Conservation (phyloP, 805 yeast species). For the Candida parachauliodes region DNA sequence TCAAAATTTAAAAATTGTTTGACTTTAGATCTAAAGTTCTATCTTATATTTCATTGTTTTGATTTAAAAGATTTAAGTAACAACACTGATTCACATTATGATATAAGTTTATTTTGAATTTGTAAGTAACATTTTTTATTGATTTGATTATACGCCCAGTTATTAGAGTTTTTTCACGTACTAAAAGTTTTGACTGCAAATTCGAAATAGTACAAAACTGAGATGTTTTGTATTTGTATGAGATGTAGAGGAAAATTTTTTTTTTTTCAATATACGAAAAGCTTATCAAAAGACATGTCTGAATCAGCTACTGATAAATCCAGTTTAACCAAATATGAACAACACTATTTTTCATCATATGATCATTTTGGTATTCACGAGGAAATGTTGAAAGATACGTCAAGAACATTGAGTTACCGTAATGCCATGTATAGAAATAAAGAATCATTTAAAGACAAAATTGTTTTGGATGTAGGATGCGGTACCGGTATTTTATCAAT, state of each 20-base stretch:
- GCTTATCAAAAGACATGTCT: conserved; percentile 4
- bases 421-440: conserved; percentile 89
- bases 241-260: conserved; percentile 2
- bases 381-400: conserved; percentile 95
- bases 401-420: conserved; percentile 87
- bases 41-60: too few species aligned
- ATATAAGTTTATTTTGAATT: too few species aligned
- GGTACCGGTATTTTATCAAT: conserved; percentile 97
- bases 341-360: conserved; percentile 92
- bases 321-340: conserved; percentile 68
- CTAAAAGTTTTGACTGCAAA: too few species aligned
- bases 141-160: too few species aligned
- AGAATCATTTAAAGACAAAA: conserved; percentile 83
- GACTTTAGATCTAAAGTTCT: too few species aligned
- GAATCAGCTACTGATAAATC: conserved; percentile 65
- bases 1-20: too few species aligned
- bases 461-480: conserved; percentile 97
- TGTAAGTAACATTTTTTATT: too few species aligned
- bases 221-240: neutral
- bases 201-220: neutral
- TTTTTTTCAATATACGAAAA: conserved; percentile 4
- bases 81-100: too few species aligned
- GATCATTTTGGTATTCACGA: conserved; percentile 98
- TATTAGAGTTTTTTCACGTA: too few species aligned
- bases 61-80: too few species aligned